phyloP scores from a whole-genome alignment of 2,329 filamentous ascomycete species.

The Fusarium begoniae region DNA sequence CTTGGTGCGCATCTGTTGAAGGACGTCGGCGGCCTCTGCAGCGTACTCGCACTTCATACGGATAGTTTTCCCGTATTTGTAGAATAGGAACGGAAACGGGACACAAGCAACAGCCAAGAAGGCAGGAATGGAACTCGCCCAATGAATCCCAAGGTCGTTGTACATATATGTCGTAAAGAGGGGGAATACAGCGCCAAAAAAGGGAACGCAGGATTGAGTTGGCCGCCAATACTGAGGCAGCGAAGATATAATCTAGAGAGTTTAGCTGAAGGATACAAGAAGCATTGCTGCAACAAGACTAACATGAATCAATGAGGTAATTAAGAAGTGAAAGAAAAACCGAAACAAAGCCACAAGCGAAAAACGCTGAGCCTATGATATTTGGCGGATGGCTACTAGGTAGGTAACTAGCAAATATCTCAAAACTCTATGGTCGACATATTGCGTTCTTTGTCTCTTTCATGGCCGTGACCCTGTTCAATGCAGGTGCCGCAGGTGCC shows the following conservation, averaged over 20 bases:
- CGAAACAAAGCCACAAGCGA: constrained; percentile 67
- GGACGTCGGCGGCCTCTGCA: constrained; percentile 70
- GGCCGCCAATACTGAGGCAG: constrained; percentile 78
- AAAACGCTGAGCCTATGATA: constrained; percentile 53
- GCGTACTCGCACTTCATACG: constrained; percentile 75
- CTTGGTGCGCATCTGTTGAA: constrained; percentile 55
- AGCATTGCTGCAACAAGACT: constrained; percentile 16
- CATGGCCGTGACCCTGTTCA: constrained; percentile 67
- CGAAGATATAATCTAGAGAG: constrained; percentile 71
- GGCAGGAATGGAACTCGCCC: constrained; percentile 77
- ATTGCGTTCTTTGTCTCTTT: constrained; percentile 68
- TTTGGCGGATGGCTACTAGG: too few species aligned
- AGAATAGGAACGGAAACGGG: constrained; percentile 80
- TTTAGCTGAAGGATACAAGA: constrained; percentile 18
- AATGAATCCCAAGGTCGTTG: constrained; percentile 72
- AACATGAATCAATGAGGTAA: constrained; percentile 72
- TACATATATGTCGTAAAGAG: constrained; percentile 74
- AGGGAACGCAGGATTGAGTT: constrained; percentile 76
- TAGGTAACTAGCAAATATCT: constrained; percentile 47
- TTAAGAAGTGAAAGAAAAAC: constrained; percentile 74
- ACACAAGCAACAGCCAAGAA: constrained; percentile 78
- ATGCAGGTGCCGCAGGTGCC: constrained; percentile 65
- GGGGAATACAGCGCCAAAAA: constrained; percentile 78
- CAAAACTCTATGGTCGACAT: constrained; percentile 70
- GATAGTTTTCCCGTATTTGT: constrained; percentile 72